phyloP scores from a whole-genome alignment of 2,329 filamentous ascomycete species.

The Ceratocystis ficicola region DNA sequence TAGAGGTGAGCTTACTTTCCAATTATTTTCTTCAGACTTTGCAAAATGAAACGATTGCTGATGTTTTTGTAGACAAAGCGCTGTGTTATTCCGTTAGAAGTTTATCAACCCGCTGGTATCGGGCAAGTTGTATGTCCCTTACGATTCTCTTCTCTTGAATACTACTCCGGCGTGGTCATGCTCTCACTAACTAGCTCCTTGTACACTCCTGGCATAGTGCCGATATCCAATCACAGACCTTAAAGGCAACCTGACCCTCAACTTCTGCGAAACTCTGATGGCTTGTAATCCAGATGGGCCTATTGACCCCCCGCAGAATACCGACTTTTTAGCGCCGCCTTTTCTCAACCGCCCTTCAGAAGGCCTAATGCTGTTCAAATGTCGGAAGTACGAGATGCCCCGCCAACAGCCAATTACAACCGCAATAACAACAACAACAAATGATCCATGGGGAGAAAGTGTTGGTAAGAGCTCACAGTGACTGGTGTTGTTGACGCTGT shows the following conservation, averaged over 20 bases:
- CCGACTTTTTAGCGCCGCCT: slow-evolving; percentile 1
- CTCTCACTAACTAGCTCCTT: neutral
- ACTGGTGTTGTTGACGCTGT: too few species aligned
- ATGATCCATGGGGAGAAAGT: too few species aligned
- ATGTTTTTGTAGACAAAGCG: slow-evolving; percentile 1
- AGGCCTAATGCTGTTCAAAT: slow-evolving; percentile 13
- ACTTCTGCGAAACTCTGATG: slow-evolving; percentile 15
- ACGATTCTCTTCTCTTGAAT: too few species aligned
- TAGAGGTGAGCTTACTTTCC: neutral
- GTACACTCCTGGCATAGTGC: neutral
- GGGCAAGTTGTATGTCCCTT: slow-evolving; percentile 16
- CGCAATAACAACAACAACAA: too few species aligned
- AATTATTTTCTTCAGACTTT: too few species aligned
- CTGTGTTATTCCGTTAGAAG: neutral
- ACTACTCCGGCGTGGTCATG: neutral
- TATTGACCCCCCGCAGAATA: neutral
- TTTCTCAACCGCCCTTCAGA: slow-evolving; percentile 5
- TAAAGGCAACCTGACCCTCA: neutral
- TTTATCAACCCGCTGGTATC: slow-evolving; percentile 8
- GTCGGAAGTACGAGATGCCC: neutral
- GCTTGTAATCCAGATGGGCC: neutral
- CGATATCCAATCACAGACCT: slow-evolving; percentile 13
- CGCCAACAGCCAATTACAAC: too few species aligned
- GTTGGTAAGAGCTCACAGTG: too few species aligned
- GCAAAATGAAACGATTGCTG: neutral